Evolutionary conservation across 2,329 filamentous ascomycete species (phyloP).

Genomic region (Xylariaceae sp.): DNA sequence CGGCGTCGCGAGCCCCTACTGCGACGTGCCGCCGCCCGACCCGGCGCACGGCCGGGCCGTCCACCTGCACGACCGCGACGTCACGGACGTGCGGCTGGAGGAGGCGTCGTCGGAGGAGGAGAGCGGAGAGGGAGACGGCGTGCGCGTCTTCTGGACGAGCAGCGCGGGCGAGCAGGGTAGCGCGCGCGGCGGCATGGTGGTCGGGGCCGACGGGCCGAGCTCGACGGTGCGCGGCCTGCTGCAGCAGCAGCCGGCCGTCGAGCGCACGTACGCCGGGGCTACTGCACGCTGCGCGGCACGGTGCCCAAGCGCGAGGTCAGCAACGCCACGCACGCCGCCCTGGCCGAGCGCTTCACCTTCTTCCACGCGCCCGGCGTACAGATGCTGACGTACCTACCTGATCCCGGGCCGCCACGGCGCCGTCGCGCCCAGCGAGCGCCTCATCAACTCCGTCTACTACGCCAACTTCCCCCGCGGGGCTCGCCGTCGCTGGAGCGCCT

Average conservation of each 20-base stretch:
- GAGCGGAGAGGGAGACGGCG: constrained; percentile 8
- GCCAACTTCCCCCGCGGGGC: constrained; percentile 29
- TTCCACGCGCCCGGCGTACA: constrained; percentile 31
- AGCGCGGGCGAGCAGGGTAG: constrained; percentile 24
- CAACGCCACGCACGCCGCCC: constrained; percentile 23
- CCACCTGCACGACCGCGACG: constrained; percentile 27
- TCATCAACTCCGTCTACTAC: constrained; percentile 41
- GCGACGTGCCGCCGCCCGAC: constrained; percentile 17
- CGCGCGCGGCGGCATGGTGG: constrained; percentile 28
- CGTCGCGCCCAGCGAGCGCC: constrained; percentile 29
- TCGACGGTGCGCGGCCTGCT: constrained; percentile 30
- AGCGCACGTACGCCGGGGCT: constrained; percentile 30
- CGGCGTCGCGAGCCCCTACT: constrained; percentile 25
- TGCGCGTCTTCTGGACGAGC: constrained; percentile 25
- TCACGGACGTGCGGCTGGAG: constrained; percentile 21
- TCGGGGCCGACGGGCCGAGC: constrained; percentile 36
- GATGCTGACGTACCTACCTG: constrained; percentile 34
- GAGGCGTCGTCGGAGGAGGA: too few relatives aligned
- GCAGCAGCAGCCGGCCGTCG: constrained; percentile 19
- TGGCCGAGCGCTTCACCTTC: constrained; percentile 32
- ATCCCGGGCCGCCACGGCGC: constrained; percentile 33
- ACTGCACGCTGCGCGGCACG: constrained; percentile 35
- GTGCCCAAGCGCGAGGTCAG: constrained; percentile 30
- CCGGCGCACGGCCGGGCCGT: constrained; percentile 21
- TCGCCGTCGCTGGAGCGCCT: constrained; percentile 25